These are phyloP conservation scores for Pseudocercospora fijiensis DNA, from an alignment of 2,329 filamentous ascomycete species.

Conservation along the genomic window DNA sequence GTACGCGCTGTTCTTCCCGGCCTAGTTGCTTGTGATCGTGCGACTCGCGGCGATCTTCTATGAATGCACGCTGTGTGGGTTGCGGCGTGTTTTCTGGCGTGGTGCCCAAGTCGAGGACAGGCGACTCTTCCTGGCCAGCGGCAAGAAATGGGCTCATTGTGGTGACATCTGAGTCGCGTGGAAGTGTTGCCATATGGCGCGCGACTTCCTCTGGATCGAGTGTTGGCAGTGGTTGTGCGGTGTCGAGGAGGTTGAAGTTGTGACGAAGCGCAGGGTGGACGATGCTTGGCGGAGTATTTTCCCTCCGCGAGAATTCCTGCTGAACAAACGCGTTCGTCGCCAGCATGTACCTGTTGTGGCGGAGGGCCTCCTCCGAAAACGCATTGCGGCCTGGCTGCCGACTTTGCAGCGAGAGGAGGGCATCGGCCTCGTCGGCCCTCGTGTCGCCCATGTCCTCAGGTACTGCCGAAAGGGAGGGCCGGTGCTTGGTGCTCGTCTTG, in stretches of 20 bases:
- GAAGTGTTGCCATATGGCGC: slow-evolving; percentile 5
- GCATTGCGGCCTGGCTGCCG: slow-evolving; percentile 32
- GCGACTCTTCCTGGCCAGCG: slow-evolving; percentile 18
- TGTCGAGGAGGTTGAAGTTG: slow-evolving; percentile 17
- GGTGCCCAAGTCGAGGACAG: slow-evolving; percentile 30
- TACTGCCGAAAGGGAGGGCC: not conserved
- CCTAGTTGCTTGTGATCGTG: slow-evolving; percentile 31
- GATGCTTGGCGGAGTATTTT: slow-evolving; percentile 23
- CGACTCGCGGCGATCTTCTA: slow-evolving; percentile 44
- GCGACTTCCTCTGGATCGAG: slow-evolving; percentile 14
- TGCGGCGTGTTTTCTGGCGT: slow-evolving; percentile 29
- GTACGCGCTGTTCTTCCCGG: slow-evolving; percentile 36
- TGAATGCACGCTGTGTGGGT: slow-evolving; percentile 41
- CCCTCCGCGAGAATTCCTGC: slow-evolving; percentile 28
- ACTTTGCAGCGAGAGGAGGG: slow-evolving; percentile 2
- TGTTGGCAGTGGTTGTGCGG: slow-evolving; percentile 17
- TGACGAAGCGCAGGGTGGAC: slow-evolving; percentile 32
- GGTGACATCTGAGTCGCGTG: slow-evolving; percentile 28
- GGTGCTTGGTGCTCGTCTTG: not conserved
- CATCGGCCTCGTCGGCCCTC: slow-evolving; percentile 10
- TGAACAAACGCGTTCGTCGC: slow-evolving; percentile 39
- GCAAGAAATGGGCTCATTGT: slow-evolving; percentile 34
- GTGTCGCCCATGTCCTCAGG: slow-evolving; percentile 1
- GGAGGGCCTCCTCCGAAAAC: slow-evolving; percentile 30
- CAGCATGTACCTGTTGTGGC: slow-evolving; percentile 29